Evolutionary conservation across 1,284 basidiomycete genomes (phyloP), one percentile per base, ranked within the genome.

Genomic region (Trichosporon faecale): DNA sequence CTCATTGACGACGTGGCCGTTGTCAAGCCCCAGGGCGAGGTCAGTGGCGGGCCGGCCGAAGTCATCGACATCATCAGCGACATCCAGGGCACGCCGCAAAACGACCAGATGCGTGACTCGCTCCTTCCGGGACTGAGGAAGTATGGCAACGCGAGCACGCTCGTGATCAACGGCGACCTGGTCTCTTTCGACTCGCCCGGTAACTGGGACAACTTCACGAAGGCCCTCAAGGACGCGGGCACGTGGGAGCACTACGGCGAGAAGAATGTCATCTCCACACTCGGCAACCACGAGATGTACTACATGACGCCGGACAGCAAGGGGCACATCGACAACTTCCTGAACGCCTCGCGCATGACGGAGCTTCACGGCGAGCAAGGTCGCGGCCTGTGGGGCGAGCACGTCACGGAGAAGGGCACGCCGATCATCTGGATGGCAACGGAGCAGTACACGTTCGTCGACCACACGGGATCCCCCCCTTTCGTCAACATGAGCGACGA

Each of bases 101-200:
- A 63, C 9, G 31, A 21, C 14, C 40, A 40, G 61, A 68, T 68
- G 67, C 18, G 44, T 31, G 23, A 64, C 33, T 37, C 29, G 8
- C 40, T 68, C 3, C 67, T 68, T 1, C 67, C 61, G 4, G 67
- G 67, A 0, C 21, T 68, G 12, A 33, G 61, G 16, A 68, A 52
- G 46, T 63, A 37, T 16, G 23, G 37, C 9, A 52, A 68, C 29
- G 61, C 67, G 5, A 35, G 29, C 21, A 64, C 67, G 12, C 67
- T 68, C 16, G 67, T 68, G 21, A 68, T 68, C 25, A 68, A 68
- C 46, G 67, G 67, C 29, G 67, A 68, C 46, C 61, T 64, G 11
- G 67, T 68, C 3, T 1, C 12, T 5, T n/a, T n/a, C 46, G 60
- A 49, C 63, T 2, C 21, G 3, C 25, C 25, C 3, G 44, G 25